phyloP scores from a whole-genome alignment of 2,329 filamentous ascomycete species.

The Fusarium cicatricum region DNA sequence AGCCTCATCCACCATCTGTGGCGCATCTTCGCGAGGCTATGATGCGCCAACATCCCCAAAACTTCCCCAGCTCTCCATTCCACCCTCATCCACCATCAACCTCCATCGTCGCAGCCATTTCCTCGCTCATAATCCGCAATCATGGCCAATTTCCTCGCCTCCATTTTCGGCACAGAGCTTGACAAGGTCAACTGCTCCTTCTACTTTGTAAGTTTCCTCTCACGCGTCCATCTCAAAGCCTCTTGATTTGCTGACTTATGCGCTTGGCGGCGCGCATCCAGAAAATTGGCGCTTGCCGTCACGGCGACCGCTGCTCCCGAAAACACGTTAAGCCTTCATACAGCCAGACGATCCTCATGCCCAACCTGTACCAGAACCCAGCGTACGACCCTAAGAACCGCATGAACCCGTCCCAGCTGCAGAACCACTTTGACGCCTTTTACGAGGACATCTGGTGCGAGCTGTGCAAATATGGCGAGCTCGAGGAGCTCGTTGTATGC shows the following conservation, averaged over 20 bases:
- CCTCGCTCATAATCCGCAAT: conserved; percentile 29
- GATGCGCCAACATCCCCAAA: conserved; percentile 21
- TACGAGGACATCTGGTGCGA: conserved; percentile 99
- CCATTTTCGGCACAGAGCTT: conserved; percentile 99
- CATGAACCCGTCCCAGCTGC: conserved; percentile 95
- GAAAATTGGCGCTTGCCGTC: conserved; percentile 98
- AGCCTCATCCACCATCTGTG: conserved; percentile 32
- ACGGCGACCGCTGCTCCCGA: conserved; percentile 96
- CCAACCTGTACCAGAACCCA: conserved; percentile 99
- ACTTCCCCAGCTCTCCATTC: conserved; percentile 32
- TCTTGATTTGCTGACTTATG: conserved; percentile 22
- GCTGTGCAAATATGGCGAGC: conserved; percentile 97
- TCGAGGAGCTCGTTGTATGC: conserved; percentile 97
- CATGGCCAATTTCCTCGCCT: conserved; percentile 98
- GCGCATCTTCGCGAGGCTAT: conserved; percentile 37
- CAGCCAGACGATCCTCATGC: conserved; percentile 95
- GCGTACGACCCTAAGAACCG: conserved; percentile 96
- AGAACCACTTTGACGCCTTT: conserved; percentile 99
- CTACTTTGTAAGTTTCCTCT: conserved; percentile 66
- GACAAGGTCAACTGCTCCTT: conserved; percentile 99
- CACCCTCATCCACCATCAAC: conserved; percentile 8
- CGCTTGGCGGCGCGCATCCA: conserved; percentile 54
- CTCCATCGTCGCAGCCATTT: conserved; percentile 5
- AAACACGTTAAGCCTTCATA: conserved; percentile 99
- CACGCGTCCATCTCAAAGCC: conserved; percentile 18